Evolutionary conservation across 1,284 basidiomycete genomes (phyloP).

Genomic region (Pseudozyma hubeiensis): DNA sequence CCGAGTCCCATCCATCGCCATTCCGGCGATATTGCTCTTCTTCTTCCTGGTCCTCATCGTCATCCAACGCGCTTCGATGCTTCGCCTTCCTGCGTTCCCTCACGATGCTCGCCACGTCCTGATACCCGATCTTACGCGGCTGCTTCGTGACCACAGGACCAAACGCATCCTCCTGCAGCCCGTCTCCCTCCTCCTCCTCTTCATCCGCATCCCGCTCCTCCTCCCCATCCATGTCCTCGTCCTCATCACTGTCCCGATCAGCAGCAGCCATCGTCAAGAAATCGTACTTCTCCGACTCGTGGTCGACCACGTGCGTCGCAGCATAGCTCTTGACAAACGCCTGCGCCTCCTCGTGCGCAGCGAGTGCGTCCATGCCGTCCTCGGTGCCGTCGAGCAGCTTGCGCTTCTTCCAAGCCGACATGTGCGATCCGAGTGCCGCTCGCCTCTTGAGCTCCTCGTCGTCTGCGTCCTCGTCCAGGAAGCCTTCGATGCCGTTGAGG

Average conservation of each 20-base stretch:
- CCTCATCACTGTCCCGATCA: slow-evolving; percentile 22
- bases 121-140: slow-evolving; percentile 22
- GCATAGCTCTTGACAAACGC: slow-evolving; percentile 58
- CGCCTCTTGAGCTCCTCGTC: slow-evolving; percentile 54
- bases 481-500: slow-evolving; percentile 48
- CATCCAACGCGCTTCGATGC: slow-evolving; percentile 19
- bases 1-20: slow-evolving; percentile 24
- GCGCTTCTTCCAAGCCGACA: slow-evolving; percentile 45
- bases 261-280: slow-evolving; percentile 46
- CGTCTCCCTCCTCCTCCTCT: slow-evolving; percentile 8
- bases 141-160: slow-evolving; percentile 25
- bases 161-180: slow-evolving; percentile 28
- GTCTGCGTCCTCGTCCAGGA: slow-evolving; percentile 65
- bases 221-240: slow-evolving; percentile 10
- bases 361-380: slow-evolving; percentile 59
- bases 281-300: slow-evolving; percentile 50
- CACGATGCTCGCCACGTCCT: slow-evolving; percentile 17
- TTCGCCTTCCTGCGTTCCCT: slow-evolving; percentile 24
- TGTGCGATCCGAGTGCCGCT: slow-evolving; percentile 33
- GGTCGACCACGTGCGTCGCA: slow-evolving; percentile 47
- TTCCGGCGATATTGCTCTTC: background rate
- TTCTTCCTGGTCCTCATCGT: slow-evolving; percentile 15
- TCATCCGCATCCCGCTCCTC: slow-evolving; percentile 8
- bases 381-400: slow-evolving; percentile 54
- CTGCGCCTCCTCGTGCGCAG: slow-evolving; percentile 50